Evolutionary conservation across 768 basidiomycete species (phyloP).

Genomic region (Hericium alpestre): DNA sequence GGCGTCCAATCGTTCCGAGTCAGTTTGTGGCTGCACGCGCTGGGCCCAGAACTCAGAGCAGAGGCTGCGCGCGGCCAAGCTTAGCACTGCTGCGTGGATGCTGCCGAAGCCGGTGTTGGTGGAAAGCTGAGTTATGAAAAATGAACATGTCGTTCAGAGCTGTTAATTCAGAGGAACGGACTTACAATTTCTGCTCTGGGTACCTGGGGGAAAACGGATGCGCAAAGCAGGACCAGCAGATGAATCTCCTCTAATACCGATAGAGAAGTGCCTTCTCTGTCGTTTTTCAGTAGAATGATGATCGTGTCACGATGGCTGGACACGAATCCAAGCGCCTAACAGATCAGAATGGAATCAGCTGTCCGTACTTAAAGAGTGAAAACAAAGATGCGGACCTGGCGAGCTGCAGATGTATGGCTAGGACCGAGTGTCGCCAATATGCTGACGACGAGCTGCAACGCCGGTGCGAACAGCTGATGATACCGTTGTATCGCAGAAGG

Average conservation of each 20-base stretch:
- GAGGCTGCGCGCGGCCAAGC: conserved; percentile 63
- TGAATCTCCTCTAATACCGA: conserved; percentile 70
- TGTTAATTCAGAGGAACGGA: conserved; percentile 3
- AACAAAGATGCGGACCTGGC: conserved; percentile 41
- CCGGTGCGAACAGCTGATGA: conserved; percentile 83
- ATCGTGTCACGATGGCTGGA: conserved; percentile 77
- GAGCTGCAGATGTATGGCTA: conserved; percentile 53
- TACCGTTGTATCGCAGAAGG: conserved; percentile 83
- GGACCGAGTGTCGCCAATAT: conserved; percentile 69
- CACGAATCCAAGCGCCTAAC: conserved; percentile 70
- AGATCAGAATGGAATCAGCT: not conserved
- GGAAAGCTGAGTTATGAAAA: conserved; percentile 28
- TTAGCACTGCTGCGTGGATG: conserved; percentile 70
- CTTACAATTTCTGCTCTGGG: conserved; percentile 72
- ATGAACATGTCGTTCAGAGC: not conserved
- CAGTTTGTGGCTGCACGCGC: conserved; percentile 50
- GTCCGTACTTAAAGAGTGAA: not conserved
- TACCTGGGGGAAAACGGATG: conserved; percentile 57
- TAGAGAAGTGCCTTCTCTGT: conserved; percentile 48
- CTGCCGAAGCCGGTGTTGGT: conserved; percentile 74
- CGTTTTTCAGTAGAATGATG: conserved; percentile 71
- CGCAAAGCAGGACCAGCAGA: conserved; percentile 64
- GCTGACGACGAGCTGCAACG: conserved; percentile 69
- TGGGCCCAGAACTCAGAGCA: conserved; percentile 48
- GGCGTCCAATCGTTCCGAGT: conserved; percentile 50